Percentiles rank a stretch among this genome's conserved stretches.
Evolutionary conservation across 2,329 filamentous ascomycete genomes (phyloP).

Genomic region (Coniochaeta prunicola): DNA sequence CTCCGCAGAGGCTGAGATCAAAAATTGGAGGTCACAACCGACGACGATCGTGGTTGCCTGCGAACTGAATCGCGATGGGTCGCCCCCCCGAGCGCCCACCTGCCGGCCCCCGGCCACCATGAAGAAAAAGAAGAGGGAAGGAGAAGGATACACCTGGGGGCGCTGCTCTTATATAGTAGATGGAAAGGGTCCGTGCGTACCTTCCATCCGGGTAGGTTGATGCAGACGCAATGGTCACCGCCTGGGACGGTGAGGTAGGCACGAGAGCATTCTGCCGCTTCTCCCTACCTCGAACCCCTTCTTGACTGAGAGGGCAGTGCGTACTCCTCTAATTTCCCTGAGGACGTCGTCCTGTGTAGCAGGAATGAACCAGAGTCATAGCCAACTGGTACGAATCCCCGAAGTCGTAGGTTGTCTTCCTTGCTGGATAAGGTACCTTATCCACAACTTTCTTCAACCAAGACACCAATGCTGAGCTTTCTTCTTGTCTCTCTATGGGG

Average conservation of each 20-base stretch:
- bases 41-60: not conserved
- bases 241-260: not conserved
- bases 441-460: too few species aligned
- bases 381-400: too few species aligned
- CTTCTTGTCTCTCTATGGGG: too few species aligned
- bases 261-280: not conserved
- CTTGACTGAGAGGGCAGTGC: too few species aligned
- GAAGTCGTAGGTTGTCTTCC: too few species aligned
- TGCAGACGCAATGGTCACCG: not conserved
- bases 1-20: not conserved
- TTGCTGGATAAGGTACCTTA: too few species aligned
- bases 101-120: not conserved
- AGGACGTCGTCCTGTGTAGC: too few species aligned
- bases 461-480: too few species aligned
- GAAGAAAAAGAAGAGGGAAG: not conserved
- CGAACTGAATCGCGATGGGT: not conserved
- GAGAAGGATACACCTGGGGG: not conserved
- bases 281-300: not conserved
- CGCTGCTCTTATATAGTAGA: not conserved
- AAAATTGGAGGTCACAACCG: not conserved
- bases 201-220: not conserved
- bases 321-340: too few species aligned
- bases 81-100: not conserved
- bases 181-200: not conserved
- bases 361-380: too few species aligned